Evolutionary conservation across 805 yeast genomes (phyloP).

Genomic region (Saccharomycopsis schoenii): DNA sequence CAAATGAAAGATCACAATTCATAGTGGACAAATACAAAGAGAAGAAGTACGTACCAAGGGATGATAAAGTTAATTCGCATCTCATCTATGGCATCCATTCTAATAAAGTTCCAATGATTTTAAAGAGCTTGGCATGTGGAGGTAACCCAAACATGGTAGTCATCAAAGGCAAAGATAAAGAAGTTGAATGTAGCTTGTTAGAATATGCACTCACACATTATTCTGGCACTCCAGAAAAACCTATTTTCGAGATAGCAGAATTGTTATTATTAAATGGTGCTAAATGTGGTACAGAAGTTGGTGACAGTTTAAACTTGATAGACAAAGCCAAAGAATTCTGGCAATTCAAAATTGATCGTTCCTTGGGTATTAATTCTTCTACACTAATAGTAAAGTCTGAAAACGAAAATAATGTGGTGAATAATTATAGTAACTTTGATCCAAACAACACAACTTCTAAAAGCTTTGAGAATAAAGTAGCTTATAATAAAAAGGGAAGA

Average conservation of each 20-base stretch:
- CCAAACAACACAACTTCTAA: neutral
- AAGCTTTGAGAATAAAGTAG: neutral
- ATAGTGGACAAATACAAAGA: conserved; percentile 56
- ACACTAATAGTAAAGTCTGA: neutral
- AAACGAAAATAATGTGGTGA: neutral
- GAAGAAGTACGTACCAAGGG: conserved; percentile 34
- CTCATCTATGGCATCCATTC: conserved; percentile 45
- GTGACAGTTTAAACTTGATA: conserved; percentile 30
- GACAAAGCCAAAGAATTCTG: conserved; percentile 45
- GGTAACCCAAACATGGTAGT: conserved; percentile 38
- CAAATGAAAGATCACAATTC: conserved; percentile 44
- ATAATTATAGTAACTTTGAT: neutral
- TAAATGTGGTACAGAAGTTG: conserved; percentile 30
- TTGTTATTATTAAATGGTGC: conserved; percentile 49
- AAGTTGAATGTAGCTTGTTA: conserved; percentile 26
- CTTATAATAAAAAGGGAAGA: neutral
- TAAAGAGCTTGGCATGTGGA: conserved; percentile 36
- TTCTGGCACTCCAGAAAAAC: conserved; percentile 23
- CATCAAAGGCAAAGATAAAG: conserved; percentile 24
- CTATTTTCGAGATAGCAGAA: conserved; percentile 44
- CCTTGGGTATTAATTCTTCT: conserved; percentile 9
- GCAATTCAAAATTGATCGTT: conserved; percentile 32
- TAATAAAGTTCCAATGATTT: conserved; percentile 36
- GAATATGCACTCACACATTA: conserved; percentile 47
- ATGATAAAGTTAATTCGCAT: conserved; percentile 25